Evolutionary conservation across 2,329 filamentous ascomycete genomes (phyloP).

Genomic region (Hypoxylon rubiginosum): DNA sequence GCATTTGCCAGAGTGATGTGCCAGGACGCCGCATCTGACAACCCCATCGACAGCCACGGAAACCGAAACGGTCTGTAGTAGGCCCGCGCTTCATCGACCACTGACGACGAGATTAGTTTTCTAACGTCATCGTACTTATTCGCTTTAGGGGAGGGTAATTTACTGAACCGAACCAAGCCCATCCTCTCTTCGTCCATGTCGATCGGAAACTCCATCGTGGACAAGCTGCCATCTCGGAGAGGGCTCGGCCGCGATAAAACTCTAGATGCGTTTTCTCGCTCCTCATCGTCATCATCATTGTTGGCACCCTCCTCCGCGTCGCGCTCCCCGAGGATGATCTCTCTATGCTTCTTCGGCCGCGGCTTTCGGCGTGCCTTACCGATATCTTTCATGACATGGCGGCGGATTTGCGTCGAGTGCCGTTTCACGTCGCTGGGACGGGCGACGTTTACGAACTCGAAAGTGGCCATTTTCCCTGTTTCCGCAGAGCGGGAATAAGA

Average conservation of each 20-base stretch:
- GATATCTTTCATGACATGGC: constrained; percentile 53
- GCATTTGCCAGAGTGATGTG: constrained; percentile 50
- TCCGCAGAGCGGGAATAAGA: not conserved
- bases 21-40: constrained; percentile 47
- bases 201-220: constrained; percentile 40
- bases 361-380: constrained; percentile 48
- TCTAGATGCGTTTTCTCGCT: not conserved
- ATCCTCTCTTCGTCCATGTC: constrained; percentile 47
- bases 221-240: constrained; percentile 34
- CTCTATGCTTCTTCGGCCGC: constrained; percentile 26
- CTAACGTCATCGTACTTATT: not conserved
- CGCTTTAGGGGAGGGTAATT: constrained; percentile 7
- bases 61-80: constrained; percentile 45
- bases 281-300: not conserved
- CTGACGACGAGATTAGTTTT: constrained; percentile 28
- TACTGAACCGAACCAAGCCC: constrained; percentile 43
- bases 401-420: constrained; percentile 48
- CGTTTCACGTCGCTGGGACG: constrained; percentile 47
- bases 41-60: constrained; percentile 46
- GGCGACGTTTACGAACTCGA: constrained; percentile 49
- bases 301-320: not conserved
- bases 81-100: constrained; percentile 43
- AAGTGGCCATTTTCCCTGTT: constrained; percentile 43
- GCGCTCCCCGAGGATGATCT: constrained; percentile 30
- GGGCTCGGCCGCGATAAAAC: constrained; percentile 31